phyloP scores from a whole-genome alignment of 495 filamentous ascomycete species.

The Schizothecium vesticola region DNA sequence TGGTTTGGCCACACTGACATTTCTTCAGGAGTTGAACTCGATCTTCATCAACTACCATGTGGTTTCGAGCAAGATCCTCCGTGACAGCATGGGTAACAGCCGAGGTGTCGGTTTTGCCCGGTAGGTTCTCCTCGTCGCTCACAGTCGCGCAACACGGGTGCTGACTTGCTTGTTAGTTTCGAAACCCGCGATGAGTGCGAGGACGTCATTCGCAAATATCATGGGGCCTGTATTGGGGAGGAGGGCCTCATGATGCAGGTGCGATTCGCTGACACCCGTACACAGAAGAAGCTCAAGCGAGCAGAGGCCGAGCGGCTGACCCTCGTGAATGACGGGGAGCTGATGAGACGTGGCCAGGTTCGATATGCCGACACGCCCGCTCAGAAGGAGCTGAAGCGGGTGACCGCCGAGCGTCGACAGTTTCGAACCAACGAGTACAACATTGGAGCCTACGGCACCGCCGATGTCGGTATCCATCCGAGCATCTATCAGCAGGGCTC shows the following conservation, averaged over 20 bases:
- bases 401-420: conserved; percentile 85
- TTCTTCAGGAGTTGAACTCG: conserved; percentile 58
- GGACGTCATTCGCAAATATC: conserved; percentile 74
- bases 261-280: conserved; percentile 90
- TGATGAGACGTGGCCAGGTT: conserved; percentile 36
- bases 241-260: conserved; percentile 80
- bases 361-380: conserved; percentile 94
- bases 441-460: conserved; percentile 52
- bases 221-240: conserved; percentile 63
- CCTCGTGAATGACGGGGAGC: conserved; percentile 67
- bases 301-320: conserved; percentile 85
- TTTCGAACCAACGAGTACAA: conserved; percentile 96
- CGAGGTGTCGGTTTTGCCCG: conserved; percentile 96
- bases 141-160: conserved; percentile 7
- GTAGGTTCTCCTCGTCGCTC: conserved; percentile 45
- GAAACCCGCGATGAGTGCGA: conserved; percentile 83
- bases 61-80: conserved; percentile 86
- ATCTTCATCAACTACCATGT: conserved; percentile 81
- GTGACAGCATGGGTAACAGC: conserved; percentile 81
- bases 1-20: neutral
- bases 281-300: conserved; percentile 92
- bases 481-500: conserved; percentile 35
- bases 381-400: conserved; percentile 92
- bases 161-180: conserved; percentile 51
- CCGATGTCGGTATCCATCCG: conserved; percentile 47